A percentile compares a stretch with the other conserved stretches of the same genome.
phyloP scores from a whole-genome alignment of 768 basidiomycete species.

The Termitomyces sp. region DNA sequence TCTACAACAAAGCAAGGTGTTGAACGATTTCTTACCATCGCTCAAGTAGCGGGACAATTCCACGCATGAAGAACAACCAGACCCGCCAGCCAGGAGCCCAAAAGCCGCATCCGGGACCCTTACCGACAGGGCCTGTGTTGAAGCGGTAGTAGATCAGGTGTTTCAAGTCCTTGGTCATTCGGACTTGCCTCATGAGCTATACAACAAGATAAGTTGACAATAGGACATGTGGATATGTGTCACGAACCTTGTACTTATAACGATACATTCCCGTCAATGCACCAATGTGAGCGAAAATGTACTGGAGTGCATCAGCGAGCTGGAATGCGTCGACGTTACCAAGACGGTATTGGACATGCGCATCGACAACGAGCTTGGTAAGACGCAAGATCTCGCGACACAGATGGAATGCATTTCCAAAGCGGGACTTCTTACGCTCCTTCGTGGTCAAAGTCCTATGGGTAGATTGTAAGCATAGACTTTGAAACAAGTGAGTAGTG shows the following conservation, averaged over 20 bases:
- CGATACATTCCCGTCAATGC: slow-evolving; percentile 99
- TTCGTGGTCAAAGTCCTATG: slow-evolving; percentile 94
- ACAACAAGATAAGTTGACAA: background rate
- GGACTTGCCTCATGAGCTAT: slow-evolving; percentile 96
- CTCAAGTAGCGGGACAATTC: slow-evolving; percentile 95
- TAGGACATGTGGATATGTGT: background rate
- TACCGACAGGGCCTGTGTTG: slow-evolving; percentile 99
- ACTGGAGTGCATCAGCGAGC: slow-evolving; percentile 96
- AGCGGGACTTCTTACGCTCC: slow-evolving; percentile 99
- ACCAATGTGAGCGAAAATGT: slow-evolving; percentile 96
- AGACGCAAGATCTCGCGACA: slow-evolving; percentile 97
- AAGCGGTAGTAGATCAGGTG: slow-evolving; percentile 98
- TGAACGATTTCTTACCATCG: slow-evolving; percentile 57
- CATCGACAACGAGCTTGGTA: slow-evolving; percentile 97
- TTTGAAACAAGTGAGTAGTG: background rate
- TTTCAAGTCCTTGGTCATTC: slow-evolving; percentile 99
- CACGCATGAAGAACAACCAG: slow-evolving; percentile 99
- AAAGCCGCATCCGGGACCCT: slow-evolving; percentile 98
- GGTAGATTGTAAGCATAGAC: background rate
- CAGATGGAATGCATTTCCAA: slow-evolving; percentile 98
- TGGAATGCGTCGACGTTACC: slow-evolving; percentile 99
- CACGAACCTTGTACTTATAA: slow-evolving; percentile 92
- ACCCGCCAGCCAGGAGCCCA: slow-evolving; percentile 99
- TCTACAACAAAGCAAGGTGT: background rate
- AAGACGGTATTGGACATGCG: slow-evolving; percentile 96